phyloP scores from a whole-genome alignment of 768 basidiomycete genomes.

The Xerocomellus chrysenteron region DNA sequence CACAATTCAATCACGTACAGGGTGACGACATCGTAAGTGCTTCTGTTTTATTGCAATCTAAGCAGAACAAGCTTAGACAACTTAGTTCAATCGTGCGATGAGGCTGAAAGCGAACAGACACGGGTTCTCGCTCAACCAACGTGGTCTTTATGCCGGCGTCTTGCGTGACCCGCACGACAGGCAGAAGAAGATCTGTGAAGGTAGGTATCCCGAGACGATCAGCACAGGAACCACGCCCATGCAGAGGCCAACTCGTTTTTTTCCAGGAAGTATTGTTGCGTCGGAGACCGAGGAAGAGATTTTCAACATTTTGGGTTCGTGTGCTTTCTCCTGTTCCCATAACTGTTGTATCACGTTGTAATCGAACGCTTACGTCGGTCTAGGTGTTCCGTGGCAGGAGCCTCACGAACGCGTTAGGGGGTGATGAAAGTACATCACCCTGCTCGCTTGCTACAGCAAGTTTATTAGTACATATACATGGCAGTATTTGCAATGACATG shows the following conservation, averaged over 20 bases:
- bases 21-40: constrained; percentile 84
- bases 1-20: constrained; percentile 31
- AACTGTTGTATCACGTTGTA: background rate
- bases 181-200: constrained; percentile 57
- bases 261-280: constrained; percentile 64
- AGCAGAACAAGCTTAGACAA: background rate
- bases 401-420: constrained; percentile 69
- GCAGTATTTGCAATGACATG: background rate
- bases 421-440: constrained; percentile 4
- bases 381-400: constrained; percentile 77
- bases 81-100: constrained; percentile 87
- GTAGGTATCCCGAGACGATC: constrained; percentile 31
- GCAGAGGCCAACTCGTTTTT: background rate
- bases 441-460: no score
- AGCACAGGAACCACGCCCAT: background rate
- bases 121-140: constrained; percentile 87
- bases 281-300: constrained; percentile 88
- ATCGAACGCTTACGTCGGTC: background rate
- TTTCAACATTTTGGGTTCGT: constrained; percentile 63
- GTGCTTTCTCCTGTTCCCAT: background rate
- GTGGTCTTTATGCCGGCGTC: constrained; percentile 73
- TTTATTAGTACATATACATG: background rate
- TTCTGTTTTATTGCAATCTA: background rate
- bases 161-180: constrained; percentile 66
- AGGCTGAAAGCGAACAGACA: constrained; percentile 77